Evolutionary conservation across 805 yeast genomes (phyloP).

Genomic region (Isabelozyma gotoi): DNA sequence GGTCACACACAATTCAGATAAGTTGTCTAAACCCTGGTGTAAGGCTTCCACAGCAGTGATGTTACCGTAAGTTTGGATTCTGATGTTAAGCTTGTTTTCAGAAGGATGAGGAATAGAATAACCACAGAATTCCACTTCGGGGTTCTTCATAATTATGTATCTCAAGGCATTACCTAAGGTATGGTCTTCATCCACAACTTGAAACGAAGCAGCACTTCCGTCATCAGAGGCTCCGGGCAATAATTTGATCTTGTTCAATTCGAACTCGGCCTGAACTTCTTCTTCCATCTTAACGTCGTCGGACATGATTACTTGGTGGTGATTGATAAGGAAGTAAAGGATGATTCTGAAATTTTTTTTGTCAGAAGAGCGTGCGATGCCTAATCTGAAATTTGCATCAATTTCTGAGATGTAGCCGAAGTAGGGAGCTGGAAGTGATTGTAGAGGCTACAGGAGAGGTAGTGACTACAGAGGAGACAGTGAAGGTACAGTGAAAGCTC

Average conservation of each 20-base stretch:
- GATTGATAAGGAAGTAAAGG: neutral
- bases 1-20: conserved; percentile 77
- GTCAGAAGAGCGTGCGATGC: neutral
- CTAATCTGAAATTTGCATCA: neutral
- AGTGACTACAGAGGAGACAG: neutral
- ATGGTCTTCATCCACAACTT: conserved; percentile 91
- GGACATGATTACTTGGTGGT: neutral
- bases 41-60: conserved; percentile 90
- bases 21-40: conserved; percentile 85
- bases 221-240: conserved; percentile 90
- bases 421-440: neutral
- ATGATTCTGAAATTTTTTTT: neutral
- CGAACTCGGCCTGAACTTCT: conserved; percentile 45
- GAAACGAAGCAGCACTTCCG: conserved; percentile 93
- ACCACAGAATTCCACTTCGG: conserved; percentile 97
- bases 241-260: conserved; percentile 57
- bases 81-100: conserved; percentile 80
- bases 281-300: neutral
- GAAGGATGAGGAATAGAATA: conserved; percentile 98
- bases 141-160: conserved; percentile 94
- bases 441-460: neutral
- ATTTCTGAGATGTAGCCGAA: neutral
- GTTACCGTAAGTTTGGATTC: conserved; percentile 90
- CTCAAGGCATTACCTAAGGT: conserved; percentile 93
- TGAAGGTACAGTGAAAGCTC: too few relatives aligned